Evolutionary conservation across 352 stramenopile species (phyloP).

Genomic region (Globisporangium parvum): DNA sequence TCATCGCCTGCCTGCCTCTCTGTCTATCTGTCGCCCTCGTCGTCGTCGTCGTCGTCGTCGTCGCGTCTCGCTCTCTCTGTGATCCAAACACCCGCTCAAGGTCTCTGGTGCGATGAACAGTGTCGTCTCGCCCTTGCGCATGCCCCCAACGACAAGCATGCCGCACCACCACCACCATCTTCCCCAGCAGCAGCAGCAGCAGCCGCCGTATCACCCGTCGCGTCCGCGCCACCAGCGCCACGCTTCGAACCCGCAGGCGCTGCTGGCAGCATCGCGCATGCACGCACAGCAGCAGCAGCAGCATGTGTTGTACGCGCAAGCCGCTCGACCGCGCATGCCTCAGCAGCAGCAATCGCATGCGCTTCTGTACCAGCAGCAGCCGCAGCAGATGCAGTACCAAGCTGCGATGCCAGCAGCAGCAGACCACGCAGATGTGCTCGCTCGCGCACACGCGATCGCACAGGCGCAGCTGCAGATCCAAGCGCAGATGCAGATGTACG

Average conservation of each 20-base stretch:
- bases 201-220: background rate
- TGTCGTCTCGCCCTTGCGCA: constrained; percentile 16
- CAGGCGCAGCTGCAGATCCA: constrained; percentile 25
- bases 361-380: background rate
- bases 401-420: background rate
- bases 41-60: background rate
- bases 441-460: constrained; percentile 22
- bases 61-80: background rate
- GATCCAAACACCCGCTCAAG: background rate
- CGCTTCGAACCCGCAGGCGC: constrained; percentile 2
- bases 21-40: constrained; percentile 1
- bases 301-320: background rate
- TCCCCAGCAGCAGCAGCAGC: background rate
- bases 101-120: constrained; percentile 18
- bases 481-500: constrained; percentile 31
- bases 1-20: no score
- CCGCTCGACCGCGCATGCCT: background rate
- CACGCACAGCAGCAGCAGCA: constrained; percentile 1
- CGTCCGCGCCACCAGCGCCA: constrained; percentile 5
- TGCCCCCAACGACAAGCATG: constrained; percentile 9
- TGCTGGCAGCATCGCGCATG: constrained; percentile 4
- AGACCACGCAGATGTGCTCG: constrained; percentile 17
- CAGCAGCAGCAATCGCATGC: background rate
- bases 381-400: background rate
- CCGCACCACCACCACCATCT: constrained; percentile 5